Conservation (phyloP, 2,329 filamentous ascomycete species). For the Penicillium sclerotiorum region DNA sequence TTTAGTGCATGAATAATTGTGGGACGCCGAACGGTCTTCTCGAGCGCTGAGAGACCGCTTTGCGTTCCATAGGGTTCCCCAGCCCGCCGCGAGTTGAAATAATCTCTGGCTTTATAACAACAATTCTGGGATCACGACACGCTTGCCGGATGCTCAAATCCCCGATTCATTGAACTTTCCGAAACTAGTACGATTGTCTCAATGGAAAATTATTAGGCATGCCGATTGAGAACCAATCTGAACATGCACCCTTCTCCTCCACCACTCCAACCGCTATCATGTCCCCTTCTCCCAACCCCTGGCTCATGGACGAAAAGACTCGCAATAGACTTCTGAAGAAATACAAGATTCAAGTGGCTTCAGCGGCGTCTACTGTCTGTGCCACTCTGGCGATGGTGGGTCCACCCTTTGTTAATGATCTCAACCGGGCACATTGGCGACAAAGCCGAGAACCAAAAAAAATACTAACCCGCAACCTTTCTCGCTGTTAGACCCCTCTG, state of each 20-base stretch:
- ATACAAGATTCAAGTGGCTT: constrained; percentile 51
- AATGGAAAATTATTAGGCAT: constrained; percentile 36
- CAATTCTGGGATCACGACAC: neutral
- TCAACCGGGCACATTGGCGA: neutral
- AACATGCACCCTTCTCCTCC: constrained; percentile 44
- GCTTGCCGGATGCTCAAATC: neutral
- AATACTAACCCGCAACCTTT: constrained; percentile 15
- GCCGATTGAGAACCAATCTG: constrained; percentile 42
- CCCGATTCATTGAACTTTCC: neutral
- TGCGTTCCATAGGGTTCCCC: constrained; percentile 56
- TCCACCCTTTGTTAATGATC: neutral
- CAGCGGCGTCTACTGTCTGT: constrained; percentile 47
- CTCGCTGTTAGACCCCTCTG: constrained; percentile 43
- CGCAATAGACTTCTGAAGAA: constrained; percentile 48
- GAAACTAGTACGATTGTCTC: neutral
- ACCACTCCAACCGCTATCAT: constrained; percentile 38
- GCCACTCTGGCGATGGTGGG: constrained; percentile 50
- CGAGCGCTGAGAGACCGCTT: constrained; percentile 52
- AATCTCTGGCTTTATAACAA: neutral
- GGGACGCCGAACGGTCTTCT: constrained; percentile 55
- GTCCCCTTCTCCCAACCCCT: constrained; percentile 34
- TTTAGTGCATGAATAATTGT: constrained; percentile 47
- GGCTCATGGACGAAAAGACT: constrained; percentile 43
- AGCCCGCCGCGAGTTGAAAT: constrained; percentile 32
- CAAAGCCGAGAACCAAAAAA: neutral